Conservation (phyloP, 768 basidiomycete species). For the Lyophyllum shimeji region DNA sequence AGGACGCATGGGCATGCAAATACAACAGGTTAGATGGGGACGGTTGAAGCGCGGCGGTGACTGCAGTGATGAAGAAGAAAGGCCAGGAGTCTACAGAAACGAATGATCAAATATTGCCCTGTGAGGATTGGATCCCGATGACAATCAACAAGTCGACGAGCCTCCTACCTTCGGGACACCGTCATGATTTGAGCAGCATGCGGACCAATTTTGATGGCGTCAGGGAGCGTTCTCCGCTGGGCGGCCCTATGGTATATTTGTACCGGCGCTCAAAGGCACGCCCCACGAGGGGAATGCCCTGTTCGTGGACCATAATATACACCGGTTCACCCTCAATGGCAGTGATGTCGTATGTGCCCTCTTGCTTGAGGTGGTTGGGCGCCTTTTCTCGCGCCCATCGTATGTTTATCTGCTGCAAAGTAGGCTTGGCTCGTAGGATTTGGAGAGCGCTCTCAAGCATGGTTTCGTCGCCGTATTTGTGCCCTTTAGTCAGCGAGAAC, state of each 20-base stretch:
- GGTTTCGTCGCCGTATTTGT: conserved; percentile 43
- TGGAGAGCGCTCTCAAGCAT: conserved; percentile 43
- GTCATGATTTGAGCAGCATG: neutral
- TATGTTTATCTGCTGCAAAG: conserved; percentile 41
- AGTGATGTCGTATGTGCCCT: conserved; percentile 41
- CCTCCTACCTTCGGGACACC: neutral
- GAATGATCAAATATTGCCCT: too few relatives aligned
- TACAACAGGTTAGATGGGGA: neutral
- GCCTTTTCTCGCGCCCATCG: conserved; percentile 49
- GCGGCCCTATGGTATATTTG: conserved; percentile 14
- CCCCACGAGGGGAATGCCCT: conserved; percentile 42
- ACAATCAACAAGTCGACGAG: too few relatives aligned
- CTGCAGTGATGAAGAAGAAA: neutral
- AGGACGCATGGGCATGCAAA: neutral
- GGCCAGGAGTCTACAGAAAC: neutral
- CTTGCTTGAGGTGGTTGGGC: conserved; percentile 49
- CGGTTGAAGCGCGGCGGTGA: neutral
- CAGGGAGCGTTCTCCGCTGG: neutral
- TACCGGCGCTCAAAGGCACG: conserved; percentile 36
- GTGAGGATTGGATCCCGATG: too few relatives aligned
- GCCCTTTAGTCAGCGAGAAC: conserved; percentile 50
- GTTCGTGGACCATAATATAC: conserved; percentile 33
- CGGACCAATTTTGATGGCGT: conserved; percentile 1
- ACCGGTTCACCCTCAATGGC: conserved; percentile 22
- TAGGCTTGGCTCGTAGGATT: conserved; percentile 32